These are phyloP conservation scores for Yamadazyma sp. DNA, from an alignment of 805 yeast genomes.

Conservation along the genomic window DNA sequence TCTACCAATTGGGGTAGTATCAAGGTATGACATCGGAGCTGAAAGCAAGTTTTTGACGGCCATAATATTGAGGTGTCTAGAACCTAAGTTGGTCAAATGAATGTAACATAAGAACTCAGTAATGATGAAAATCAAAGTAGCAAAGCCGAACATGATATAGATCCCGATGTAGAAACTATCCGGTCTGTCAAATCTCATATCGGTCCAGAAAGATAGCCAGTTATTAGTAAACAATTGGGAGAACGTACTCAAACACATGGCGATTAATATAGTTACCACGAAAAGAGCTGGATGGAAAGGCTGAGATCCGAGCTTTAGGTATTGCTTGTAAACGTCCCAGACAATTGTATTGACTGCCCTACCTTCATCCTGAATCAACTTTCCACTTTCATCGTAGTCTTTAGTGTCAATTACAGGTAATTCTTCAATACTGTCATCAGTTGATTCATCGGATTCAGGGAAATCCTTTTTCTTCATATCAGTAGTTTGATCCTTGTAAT, in stretches of 20 bases:
- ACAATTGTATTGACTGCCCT: slow-evolving; percentile 58
- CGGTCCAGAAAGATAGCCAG: slow-evolving; percentile 85
- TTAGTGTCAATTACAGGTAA: slow-evolving; percentile 6
- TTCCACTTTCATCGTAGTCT: slow-evolving; percentile 22
- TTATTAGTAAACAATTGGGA: slow-evolving; percentile 60
- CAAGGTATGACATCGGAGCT: slow-evolving; percentile 81
- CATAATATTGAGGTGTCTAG: slow-evolving; percentile 53
- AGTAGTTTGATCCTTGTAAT: slow-evolving; percentile 13
- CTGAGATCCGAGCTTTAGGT: slow-evolving; percentile 58
- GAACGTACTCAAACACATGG: slow-evolving; percentile 44
- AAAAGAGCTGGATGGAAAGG: slow-evolving; percentile 16
- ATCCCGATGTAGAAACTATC: slow-evolving; percentile 70
- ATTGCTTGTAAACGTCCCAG: slow-evolving; percentile 48
- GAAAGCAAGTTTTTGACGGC: slow-evolving; percentile 63
- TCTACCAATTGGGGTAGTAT: slow-evolving; percentile 85
- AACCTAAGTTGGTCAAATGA: slow-evolving; percentile 51
- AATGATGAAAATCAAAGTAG: slow-evolving; percentile 47
- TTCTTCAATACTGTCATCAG: slow-evolving; percentile 2
- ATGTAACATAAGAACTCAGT: slow-evolving; percentile 48
- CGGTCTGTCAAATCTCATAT: slow-evolving; percentile 38
- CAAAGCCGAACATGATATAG: slow-evolving; percentile 58
- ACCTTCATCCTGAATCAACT: slow-evolving; percentile 48
- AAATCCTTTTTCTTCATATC: not conserved
- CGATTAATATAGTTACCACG: slow-evolving; percentile 21
- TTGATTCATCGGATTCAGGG: slow-evolving; percentile 11